Evolutionary conservation across 1,139 yeast genomes (phyloP), one percentile per base, ranked within the genome.

Genomic region (Suhomyces atakaporum): DNA sequence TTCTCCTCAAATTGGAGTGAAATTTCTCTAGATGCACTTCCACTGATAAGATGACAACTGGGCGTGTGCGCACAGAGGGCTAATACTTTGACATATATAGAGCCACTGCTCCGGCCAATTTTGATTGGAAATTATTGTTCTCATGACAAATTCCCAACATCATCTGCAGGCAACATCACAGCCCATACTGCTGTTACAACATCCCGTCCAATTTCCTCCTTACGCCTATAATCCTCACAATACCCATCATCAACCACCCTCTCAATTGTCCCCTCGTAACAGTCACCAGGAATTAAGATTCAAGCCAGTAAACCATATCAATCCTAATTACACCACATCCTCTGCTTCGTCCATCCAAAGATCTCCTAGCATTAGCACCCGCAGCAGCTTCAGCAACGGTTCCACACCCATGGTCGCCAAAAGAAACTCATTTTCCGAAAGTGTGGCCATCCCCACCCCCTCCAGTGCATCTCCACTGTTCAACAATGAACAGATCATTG

Each of bases 401-500:
- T 28, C 38, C 21, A 36, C 42, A 5, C 45, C 51, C 8, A 14
- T 22, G 13, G 35, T 39, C 12, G 25, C 35, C 26, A 46, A 39
- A 24, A 27, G 45, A 11, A 38, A 45, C 29, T 35, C 48, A 19
- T 41, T 38, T 16, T 44, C 46, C 3, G 39, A 33, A 6, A 20
- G 24, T 27, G 18, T n/a, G 5, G 30, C 25, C 35, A 21, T 25
- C 18, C 25, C 38, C 19, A 22, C 35, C 14, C 26, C 28, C 5
- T 16, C 27, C 20, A 25, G 23, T 14, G 8, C 18, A 4, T 21
- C 35, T 9, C 36, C 35, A 5, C 40, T 35, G 32, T 23, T 29
- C 22, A 38, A 31, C 31, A 43, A 35, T 20, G 81, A 74, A 31
- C 77, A 75, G 42, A 67, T 76, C 25, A 72, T 80, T 31, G 82